Percentiles rank a stretch among this genome's conserved stretches.
phyloP scores from a whole-genome alignment of 345 rosid species.

The Excoecaria cochinchinensis region DNA sequence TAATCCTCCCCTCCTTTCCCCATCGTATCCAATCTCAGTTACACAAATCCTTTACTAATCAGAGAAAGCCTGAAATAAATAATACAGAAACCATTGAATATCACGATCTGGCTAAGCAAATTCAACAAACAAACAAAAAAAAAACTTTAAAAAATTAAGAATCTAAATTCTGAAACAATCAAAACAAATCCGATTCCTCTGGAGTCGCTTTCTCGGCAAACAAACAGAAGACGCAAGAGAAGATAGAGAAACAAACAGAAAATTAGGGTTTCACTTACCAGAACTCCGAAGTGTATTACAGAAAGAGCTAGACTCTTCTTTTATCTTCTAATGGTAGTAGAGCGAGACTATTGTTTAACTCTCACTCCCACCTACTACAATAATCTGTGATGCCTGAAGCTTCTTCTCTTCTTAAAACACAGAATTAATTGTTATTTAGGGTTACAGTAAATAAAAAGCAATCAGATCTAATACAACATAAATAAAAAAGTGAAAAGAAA shows the following conservation, averaged over 20 bases:
- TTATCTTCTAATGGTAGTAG: too few species aligned
- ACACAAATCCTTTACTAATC: constrained; percentile 5
- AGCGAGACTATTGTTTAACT: background rate
- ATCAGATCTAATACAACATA: constrained; percentile 9
- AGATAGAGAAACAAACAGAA: background rate
- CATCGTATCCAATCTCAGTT: constrained; percentile 38
- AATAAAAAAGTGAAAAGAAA: background rate
- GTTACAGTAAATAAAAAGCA: background rate
- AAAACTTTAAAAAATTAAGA: background rate
- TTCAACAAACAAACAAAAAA: background rate
- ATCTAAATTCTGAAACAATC: background rate
- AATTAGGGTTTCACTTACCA: constrained; percentile 4
- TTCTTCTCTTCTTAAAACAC: background rate
- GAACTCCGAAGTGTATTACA: background rate
- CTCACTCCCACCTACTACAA: background rate
- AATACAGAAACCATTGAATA: background rate
- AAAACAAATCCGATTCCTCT: background rate
- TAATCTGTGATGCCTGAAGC: background rate
- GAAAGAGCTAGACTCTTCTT: background rate
- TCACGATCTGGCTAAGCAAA: constrained; percentile 3
- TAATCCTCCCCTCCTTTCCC: constrained; percentile 61
- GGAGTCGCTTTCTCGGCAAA: background rate
- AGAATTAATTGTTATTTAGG: background rate
- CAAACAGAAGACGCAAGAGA: background rate
- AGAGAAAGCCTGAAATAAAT: background rate